Evolutionary conservation across 495 filamentous ascomycete species (phyloP), one percentile per base, ranked within the genome.

Genomic region (Lasiosphaeris hirsuta): DNA sequence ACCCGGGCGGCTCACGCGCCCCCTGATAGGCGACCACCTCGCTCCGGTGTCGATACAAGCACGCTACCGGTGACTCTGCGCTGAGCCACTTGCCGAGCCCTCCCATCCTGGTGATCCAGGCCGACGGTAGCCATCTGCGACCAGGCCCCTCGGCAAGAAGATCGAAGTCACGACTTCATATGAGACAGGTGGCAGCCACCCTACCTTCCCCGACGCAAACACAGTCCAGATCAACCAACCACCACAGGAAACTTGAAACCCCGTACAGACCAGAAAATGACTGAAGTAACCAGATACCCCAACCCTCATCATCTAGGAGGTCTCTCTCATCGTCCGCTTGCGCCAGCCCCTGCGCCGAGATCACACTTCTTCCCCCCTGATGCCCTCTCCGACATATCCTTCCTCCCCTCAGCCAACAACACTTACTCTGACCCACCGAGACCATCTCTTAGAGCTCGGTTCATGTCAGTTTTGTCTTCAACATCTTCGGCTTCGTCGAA

Each of bases 381-480:
- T 11, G 10, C 49, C 40, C n/a, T 54, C 44, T 49, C 33, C 56
- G 41, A 54, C 54, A 59, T 61, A 52, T 33, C 54, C 18, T 59
- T 61, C 39, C 40, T 41, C 11, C 38, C 63, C 11, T 23, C 58
- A 0, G 33, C 37, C 15, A 58, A 58, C 34, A 39, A 61, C 13
- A 42, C 48, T 3, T 44, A 57, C 10, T 41, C 43, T 10, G 14
- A 10, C 3, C 38, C 35, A 30, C 4, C 49, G 6, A 55, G 36
- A 19, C 56, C 49, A n/a, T 51, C 43, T 23, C 30, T 56, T 10
- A 57, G 52, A 37, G 48, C 52, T 38, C 66, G 66, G 18, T 63
- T 63, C 30, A 41, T 61, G 1, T 66, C 66, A 3, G 63, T 62
- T 3, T 69, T 61, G 5, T 66, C 63, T 9, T 44, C 57, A 8